Conservation (phyloP, 2,329 filamentous ascomycete species). For the Monosporascus ibericus region DNA sequence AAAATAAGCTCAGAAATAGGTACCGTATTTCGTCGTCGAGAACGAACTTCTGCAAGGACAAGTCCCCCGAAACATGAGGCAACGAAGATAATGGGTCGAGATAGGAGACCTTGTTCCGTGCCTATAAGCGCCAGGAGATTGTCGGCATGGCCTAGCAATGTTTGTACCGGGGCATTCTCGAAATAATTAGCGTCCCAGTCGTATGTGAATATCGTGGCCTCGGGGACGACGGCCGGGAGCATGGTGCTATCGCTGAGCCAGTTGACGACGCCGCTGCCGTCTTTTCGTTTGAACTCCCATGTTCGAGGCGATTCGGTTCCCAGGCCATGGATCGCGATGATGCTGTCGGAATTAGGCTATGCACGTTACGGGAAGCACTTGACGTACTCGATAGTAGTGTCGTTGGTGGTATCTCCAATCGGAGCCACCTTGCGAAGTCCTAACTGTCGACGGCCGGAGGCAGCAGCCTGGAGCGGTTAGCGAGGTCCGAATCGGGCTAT, state of each 20-base stretch:
- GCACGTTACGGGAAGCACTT: no score
- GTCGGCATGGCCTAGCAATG: conserved; percentile 12
- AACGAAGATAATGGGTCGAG: conserved; percentile 14
- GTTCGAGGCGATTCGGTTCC: conserved; percentile 16
- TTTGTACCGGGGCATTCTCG: conserved; percentile 11
- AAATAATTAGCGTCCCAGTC: conserved; percentile 15
- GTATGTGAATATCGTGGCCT: conserved; percentile 15
- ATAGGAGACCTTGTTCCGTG: conserved; percentile 3
- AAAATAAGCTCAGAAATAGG: background rate
- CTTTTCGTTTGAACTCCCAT: conserved; percentile 12
- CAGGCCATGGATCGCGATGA: conserved; percentile 19
- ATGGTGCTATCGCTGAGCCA: conserved; percentile 13
- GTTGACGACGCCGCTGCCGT: conserved; percentile 5
- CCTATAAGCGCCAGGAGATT: conserved; percentile 10
- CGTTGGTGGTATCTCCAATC: no score
- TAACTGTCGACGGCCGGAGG: no score
- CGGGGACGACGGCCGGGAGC: conserved; percentile 11
- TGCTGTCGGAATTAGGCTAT: conserved; percentile 2
- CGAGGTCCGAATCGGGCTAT: no score
- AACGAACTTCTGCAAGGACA: conserved; percentile 9
- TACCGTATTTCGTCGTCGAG: no score
- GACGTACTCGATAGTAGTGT: no score
- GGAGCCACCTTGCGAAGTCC: no score
- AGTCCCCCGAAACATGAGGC: conserved; percentile 17
- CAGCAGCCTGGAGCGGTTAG: no score